A percentile compares a stretch with the other conserved stretches of the same genome.
Evolutionary conservation across 305 asterid genomes (phyloP).

Genomic region (Solanum hybrid): DNA sequence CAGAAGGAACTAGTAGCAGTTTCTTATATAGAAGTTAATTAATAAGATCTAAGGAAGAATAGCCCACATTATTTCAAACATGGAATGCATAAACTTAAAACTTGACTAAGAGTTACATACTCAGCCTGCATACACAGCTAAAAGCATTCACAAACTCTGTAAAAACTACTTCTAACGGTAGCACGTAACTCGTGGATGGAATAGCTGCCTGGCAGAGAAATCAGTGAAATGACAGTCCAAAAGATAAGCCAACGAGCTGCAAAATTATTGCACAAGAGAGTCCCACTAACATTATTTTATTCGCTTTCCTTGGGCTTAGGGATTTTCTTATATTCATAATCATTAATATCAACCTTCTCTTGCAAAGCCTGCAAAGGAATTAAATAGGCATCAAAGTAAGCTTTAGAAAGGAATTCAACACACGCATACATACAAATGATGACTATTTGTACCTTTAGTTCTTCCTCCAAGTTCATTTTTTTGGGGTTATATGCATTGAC

Average conservation of each 20-base stretch:
- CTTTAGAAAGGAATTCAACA: background rate
- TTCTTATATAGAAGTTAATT: background rate
- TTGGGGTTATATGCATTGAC: conserved; percentile 71
- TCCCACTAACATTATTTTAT: conserved; percentile 18
- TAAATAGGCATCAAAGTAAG: background rate
- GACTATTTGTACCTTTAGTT: conserved; percentile 49
- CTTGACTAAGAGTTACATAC: background rate
- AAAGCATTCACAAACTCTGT: background rate
- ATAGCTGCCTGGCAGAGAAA: background rate
- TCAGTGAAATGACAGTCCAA: background rate
- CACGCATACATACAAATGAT: background rate
- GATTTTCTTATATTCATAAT: conserved; percentile 79
- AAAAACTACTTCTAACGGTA: background rate
- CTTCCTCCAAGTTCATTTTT: conserved; percentile 71
- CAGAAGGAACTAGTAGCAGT: background rate
- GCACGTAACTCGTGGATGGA: background rate
- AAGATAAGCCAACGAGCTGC: background rate
- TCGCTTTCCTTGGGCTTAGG: conserved; percentile 54
- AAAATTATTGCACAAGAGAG: background rate
- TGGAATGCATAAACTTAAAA: background rate
- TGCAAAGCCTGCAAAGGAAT: conserved; percentile 51
- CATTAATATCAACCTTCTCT: conserved; percentile 63
- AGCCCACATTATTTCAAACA: background rate
- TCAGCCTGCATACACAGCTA: background rate
- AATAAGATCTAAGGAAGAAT: background rate